Evolutionary conservation across 352 stramenopile species (phyloP), one percentile per base, ranked within the genome.

Genomic region (Pilasporangium apinafurcum): DNA sequence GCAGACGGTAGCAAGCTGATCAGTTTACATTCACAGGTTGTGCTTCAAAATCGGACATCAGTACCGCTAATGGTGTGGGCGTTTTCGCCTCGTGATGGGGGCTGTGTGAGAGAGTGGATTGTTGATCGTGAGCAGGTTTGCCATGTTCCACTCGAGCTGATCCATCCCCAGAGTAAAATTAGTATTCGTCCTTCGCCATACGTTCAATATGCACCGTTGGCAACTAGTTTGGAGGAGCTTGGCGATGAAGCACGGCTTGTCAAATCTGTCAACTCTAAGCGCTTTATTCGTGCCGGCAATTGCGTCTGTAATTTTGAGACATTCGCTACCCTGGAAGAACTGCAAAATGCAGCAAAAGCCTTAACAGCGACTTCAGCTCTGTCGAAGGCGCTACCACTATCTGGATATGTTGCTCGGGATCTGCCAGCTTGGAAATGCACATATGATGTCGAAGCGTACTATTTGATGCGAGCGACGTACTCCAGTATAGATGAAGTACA

Each of bases 391-490:
- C n/a, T n/a, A n/a, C 69, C 77, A 13, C 40, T 95, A 14, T 77
- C 78, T 10, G 83, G 83, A 1, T 92, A 87, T 33, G 73, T 95
- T 36, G 78, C 89, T 41, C 80, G 81, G 24, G 83, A 95, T 51
- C 51, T 95, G 24, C 80, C 80, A 28, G 74, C 76, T 5, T 95
- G 80, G 83, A 90, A 92, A 46, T 92, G 83, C 41, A 91, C 76
- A 0, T 95, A 92, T 40, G 83, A 95, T 37, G 78, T 95, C 9
- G 83, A 95, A 53, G 83, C 78, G 16, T 95, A 88, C 41, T 92
- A 82, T 47, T 53, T 92, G 25, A 92, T 92, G 81, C 75, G 81
- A 32, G 81, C 81, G 5, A 87, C 78, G 8, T 91, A 86, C 37
- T 87, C 73, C 13, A 72, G 64, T 34, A 65, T 64, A 14, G 79